Conservation (phyloP, 176 grass and related monocot species). For the Oryza coarctata region DNA sequence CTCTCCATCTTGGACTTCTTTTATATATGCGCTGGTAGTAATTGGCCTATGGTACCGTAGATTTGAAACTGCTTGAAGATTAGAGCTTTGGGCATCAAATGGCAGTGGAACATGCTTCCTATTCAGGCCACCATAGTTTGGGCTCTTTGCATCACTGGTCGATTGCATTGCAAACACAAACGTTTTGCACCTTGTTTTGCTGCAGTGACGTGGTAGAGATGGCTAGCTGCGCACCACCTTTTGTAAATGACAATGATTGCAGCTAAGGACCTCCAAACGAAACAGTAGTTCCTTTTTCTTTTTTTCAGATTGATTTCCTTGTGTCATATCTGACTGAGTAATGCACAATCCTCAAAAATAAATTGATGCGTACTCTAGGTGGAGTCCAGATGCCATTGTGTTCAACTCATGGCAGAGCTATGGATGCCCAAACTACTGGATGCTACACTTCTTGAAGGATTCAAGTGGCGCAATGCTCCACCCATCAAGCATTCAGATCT, state of each 20-base stretch:
- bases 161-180: slow-evolving; percentile 6
- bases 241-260: slow-evolving; percentile 82
- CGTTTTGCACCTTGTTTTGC: slow-evolving; percentile 17
- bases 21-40: no score
- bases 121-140: neutral
- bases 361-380: slow-evolving; percentile 28
- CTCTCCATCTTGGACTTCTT: no score
- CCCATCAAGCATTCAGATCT: slow-evolving; percentile 42
- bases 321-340: neutral
- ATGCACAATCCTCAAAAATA: neutral
- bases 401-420: slow-evolving; percentile 86
- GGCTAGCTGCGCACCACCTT: slow-evolving; percentile 87
- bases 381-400: slow-evolving; percentile 87
- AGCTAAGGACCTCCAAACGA: slow-evolving; percentile 32
- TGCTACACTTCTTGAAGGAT: slow-evolving; percentile 85
- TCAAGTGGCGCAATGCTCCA: slow-evolving; percentile 64
- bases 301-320: slow-evolving; percentile 3
- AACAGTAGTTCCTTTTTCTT: neutral
- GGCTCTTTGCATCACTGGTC: neutral
- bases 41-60: neutral
- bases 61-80: neutral
- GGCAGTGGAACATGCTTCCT: neutral
- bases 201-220: slow-evolving; percentile 85
- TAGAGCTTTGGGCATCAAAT: neutral
- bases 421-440: slow-evolving; percentile 91